These are phyloP conservation scores for Scenedesmus sp. DNA, from an alignment of 163 green algal species.

Conservation along the genomic window DNA sequence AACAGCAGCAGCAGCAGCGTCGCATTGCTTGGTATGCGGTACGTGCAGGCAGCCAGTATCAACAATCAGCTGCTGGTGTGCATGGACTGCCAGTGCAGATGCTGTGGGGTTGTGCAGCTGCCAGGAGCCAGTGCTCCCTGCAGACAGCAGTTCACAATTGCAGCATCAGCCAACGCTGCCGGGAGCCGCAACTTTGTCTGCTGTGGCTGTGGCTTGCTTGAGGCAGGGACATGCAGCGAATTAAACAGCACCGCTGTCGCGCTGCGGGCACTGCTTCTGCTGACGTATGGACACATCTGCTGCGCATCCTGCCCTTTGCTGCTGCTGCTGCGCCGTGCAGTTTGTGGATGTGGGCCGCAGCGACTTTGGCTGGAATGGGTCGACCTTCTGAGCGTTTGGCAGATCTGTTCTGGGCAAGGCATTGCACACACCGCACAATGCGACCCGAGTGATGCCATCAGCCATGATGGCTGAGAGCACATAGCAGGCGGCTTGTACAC, in stretches of 20 bases:
- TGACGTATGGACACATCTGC: not conserved
- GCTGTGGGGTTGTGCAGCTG: too few relatives aligned
- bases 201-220: not conserved
- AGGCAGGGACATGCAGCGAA: not conserved
- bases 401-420: too few relatives aligned
- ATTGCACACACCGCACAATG: too few relatives aligned
- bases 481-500: too few relatives aligned
- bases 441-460: too few relatives aligned
- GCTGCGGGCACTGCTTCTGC: not conserved
- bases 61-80: not conserved
- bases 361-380: slow-evolving; percentile 72
- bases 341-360: slow-evolving; percentile 65
- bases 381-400: not conserved
- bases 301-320: not conserved
- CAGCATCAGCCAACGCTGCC: not conserved
- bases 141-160: not conserved
- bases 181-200: not conserved
- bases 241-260: not conserved
- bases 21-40: not conserved
- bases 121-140: too few relatives aligned
- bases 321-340: slow-evolving; percentile 34
- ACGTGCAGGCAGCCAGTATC: not conserved
- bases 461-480: too few relatives aligned
- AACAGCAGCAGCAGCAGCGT: not conserved
- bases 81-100: not conserved